Percentiles rank a stretch among this genome's conserved stretches.
Conservation (phyloP, 805 yeast species). For the Metschnikowia lachancei region DNA sequence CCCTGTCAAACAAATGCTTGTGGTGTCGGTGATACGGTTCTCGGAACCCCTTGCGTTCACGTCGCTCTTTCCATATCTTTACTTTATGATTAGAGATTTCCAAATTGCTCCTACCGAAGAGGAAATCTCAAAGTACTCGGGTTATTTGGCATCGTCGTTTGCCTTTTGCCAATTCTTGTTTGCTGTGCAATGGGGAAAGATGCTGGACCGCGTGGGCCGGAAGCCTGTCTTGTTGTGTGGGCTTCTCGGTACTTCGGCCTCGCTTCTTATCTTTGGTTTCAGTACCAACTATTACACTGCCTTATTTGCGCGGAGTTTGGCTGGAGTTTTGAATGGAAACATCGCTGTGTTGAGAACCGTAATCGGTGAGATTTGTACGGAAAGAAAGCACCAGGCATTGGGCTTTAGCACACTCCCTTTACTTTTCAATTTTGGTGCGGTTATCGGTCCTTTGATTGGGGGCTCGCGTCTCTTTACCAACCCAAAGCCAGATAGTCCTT, state of each 20-base stretch:
- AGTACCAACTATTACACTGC: slow-evolving; percentile 52
- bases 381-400: slow-evolving; percentile 57
- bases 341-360: slow-evolving; percentile 62
- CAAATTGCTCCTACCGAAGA: slow-evolving; percentile 46
- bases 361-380: slow-evolving; percentile 58
- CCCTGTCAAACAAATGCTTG: slow-evolving; percentile 50
- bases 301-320: slow-evolving; percentile 47
- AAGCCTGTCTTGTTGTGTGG: slow-evolving; percentile 54
- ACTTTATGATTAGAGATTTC: slow-evolving; percentile 61
- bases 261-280: slow-evolving; percentile 53
- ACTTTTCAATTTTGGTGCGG: slow-evolving; percentile 58
- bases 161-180: slow-evolving; percentile 58
- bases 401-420: slow-evolving; percentile 63
- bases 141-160: slow-evolving; percentile 58
- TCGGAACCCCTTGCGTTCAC: slow-evolving; percentile 65
- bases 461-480: slow-evolving; percentile 50
- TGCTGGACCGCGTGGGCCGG: slow-evolving; percentile 55
- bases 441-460: slow-evolving; percentile 60
- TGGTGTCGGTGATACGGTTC: slow-evolving; percentile 45
- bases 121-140: slow-evolving; percentile 59
- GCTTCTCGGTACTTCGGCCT: slow-evolving; percentile 48
- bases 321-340: slow-evolving; percentile 63
- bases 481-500: slow-evolving; percentile 30
- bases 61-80: slow-evolving; percentile 61
- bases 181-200: slow-evolving; percentile 59